Conservation (phyloP, 805 yeast species). For the Kockiozyma suomiensis region DNA sequence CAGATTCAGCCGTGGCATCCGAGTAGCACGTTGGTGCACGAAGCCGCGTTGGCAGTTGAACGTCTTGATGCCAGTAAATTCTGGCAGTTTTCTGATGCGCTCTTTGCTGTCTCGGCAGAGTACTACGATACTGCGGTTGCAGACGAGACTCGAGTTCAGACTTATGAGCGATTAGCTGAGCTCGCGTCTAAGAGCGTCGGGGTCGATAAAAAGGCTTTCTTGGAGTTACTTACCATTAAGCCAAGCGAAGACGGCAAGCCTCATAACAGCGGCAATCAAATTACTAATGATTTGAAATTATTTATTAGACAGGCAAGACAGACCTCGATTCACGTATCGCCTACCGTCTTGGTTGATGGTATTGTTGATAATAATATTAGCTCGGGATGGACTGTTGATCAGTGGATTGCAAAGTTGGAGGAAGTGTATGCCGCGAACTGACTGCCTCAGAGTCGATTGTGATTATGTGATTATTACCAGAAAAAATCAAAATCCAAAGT, state of each 20-base stretch:
- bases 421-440: constrained; percentile 15
- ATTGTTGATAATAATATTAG: constrained; percentile 59
- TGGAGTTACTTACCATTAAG: constrained; percentile 43
- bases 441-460: neutral
- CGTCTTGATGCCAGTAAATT: constrained; percentile 53
- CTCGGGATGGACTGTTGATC: constrained; percentile 59
- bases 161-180: constrained; percentile 56
- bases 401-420: constrained; percentile 42
- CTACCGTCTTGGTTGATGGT: constrained; percentile 75
- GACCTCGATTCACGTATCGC: constrained; percentile 81
- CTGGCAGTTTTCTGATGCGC: constrained; percentile 57
- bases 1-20: constrained; percentile 94
- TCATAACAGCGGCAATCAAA: constrained; percentile 59
- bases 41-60: constrained; percentile 72
- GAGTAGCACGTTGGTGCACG: constrained; percentile 66
- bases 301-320: constrained; percentile 74
- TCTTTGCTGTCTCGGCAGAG: constrained; percentile 57
- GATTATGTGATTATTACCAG: neutral
- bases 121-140: constrained; percentile 66
- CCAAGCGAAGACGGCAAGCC: constrained; percentile 43
- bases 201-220: constrained; percentile 46
- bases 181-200: constrained; percentile 49
- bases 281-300: constrained; percentile 67
- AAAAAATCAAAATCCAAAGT: neutral
- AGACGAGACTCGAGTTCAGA: constrained; percentile 56